Conservation (phyloP, 2,329 filamentous ascomycete species). For the Aspergillus sp. region DNA sequence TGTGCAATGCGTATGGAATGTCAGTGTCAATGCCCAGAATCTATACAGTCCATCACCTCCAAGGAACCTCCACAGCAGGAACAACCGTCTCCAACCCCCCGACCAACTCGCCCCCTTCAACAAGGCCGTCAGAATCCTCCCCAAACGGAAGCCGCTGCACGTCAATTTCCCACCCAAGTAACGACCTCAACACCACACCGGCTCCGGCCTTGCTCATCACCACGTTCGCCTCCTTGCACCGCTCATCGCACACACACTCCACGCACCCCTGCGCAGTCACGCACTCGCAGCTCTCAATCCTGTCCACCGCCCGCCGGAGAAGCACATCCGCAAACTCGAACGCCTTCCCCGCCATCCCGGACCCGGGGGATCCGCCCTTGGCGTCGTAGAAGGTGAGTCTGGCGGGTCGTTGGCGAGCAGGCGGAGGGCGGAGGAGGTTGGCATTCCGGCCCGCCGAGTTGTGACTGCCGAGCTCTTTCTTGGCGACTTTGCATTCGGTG, state of each 20-base stretch:
- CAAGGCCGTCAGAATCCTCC: slow-evolving; percentile 66
- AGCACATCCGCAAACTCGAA: slow-evolving; percentile 85
- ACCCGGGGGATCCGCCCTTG: slow-evolving; percentile 74
- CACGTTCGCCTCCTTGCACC: slow-evolving; percentile 76
- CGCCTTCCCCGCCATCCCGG: slow-evolving; percentile 81
- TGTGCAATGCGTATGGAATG: too few species aligned
- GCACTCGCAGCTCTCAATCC: slow-evolving; percentile 70
- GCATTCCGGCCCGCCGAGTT: slow-evolving; percentile 12
- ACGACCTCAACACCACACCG: slow-evolving; percentile 65
- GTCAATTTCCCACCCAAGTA: slow-evolving; percentile 70
- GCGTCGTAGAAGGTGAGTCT: slow-evolving; percentile 90
- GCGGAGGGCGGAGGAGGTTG: slow-evolving; percentile 19
- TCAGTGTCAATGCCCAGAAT: too few species aligned
- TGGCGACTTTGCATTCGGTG: slow-evolving; percentile 82
- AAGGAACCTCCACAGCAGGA: slow-evolving; percentile 55
- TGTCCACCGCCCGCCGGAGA: slow-evolving; percentile 62
- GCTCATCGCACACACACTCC: slow-evolving; percentile 79
- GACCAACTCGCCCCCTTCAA: slow-evolving; percentile 56
- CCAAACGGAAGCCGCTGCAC: slow-evolving; percentile 80
- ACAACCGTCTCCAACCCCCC: slow-evolving; percentile 76
- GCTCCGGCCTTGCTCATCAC: slow-evolving; percentile 91
- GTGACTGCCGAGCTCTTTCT: slow-evolving; percentile 71
- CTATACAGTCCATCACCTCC: too few species aligned
- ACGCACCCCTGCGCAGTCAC: slow-evolving; percentile 61
- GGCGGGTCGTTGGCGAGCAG: slow-evolving; percentile 67